Percentiles rank a stretch among this genome's conserved stretches.
Evolutionary conservation across 768 basidiomycete genomes (phyloP).

Genomic region (Calocybe gangraenosa): DNA sequence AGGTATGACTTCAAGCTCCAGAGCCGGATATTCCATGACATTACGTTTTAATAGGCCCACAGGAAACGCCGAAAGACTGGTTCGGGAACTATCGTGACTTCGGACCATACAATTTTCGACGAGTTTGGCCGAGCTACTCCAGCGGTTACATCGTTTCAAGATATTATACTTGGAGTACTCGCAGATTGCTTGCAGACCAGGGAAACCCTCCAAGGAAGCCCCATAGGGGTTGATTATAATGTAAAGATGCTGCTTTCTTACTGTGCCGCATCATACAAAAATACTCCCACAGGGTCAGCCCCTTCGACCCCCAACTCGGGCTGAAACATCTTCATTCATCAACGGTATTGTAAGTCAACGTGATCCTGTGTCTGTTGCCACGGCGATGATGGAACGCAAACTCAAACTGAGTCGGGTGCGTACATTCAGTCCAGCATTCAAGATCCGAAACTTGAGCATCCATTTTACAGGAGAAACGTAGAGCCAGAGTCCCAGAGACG

Average conservation of each 20-base stretch:
- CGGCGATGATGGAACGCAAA: slow-evolving; percentile 37
- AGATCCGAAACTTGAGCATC: slow-evolving; percentile 3
- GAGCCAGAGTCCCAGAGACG: slow-evolving; percentile 17
- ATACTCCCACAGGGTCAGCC: slow-evolving; percentile 24
- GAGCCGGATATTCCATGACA: not conserved
- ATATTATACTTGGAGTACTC: slow-evolving; percentile 25
- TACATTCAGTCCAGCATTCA: not conserved
- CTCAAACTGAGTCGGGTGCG: slow-evolving; percentile 42
- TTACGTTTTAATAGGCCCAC: slow-evolving; percentile 4
- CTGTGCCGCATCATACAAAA: not conserved
- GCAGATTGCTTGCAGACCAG: slow-evolving; percentile 24
- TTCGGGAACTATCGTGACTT: not conserved
- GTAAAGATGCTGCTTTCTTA: slow-evolving; percentile 9
- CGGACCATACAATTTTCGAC: slow-evolving; percentile 16
- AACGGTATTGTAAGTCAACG: slow-evolving; percentile 15
- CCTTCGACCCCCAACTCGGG: slow-evolving; percentile 37
- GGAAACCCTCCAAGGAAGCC: slow-evolving; percentile 14
- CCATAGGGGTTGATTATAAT: slow-evolving; percentile 21
- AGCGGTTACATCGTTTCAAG: slow-evolving; percentile 23
- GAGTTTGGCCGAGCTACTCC: slow-evolving; percentile 15
- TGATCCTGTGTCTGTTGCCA: slow-evolving; percentile 17
- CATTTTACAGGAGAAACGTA: slow-evolving; percentile 28
- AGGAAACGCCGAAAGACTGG: slow-evolving; percentile 17
- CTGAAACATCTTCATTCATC: slow-evolving; percentile 35
- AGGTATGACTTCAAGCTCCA: too few relatives aligned